Percentiles rank a stretch among this genome's conserved stretches.
Conservation (phyloP, 108 stramenopile genomes). For the Cyclotella cryptica region DNA sequence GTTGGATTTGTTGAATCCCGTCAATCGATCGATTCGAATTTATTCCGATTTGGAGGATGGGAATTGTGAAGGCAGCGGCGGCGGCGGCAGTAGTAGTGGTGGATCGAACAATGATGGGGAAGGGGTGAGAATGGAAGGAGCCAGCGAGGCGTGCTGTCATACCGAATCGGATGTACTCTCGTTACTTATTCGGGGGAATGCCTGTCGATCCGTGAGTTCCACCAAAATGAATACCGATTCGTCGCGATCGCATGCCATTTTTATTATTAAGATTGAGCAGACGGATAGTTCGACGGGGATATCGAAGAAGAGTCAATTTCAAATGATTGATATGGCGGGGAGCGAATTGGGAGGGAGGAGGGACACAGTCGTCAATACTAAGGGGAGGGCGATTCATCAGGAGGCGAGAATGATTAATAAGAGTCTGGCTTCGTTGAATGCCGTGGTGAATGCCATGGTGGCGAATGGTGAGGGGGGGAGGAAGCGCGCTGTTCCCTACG, state of each 20-base stretch:
- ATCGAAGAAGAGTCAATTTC: constrained; percentile 60
- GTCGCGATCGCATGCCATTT: constrained; percentile 85
- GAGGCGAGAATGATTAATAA: constrained; percentile 87
- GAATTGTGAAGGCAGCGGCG: constrained; percentile 8
- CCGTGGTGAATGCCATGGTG: constrained; percentile 75
- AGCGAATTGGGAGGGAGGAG: constrained; percentile 67
- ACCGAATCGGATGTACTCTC: constrained; percentile 74
- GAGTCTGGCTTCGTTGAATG: constrained; percentile 74
- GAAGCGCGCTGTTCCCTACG: constrained; percentile 53
- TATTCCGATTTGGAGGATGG: constrained; percentile 1
- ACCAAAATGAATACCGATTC: constrained; percentile 87
- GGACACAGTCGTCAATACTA: constrained; percentile 14
- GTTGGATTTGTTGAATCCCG: constrained; percentile 85
- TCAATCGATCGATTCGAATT: constrained; percentile 40
- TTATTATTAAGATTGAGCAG: constrained; percentile 75
- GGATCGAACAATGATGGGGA: constrained; percentile 7
- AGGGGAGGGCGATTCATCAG: constrained; percentile 56
- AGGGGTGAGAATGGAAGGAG: constrained; percentile 54
- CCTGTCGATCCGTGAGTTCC: constrained; percentile 73
- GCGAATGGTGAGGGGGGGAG: constrained; percentile 54
- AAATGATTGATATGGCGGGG: constrained; percentile 91
- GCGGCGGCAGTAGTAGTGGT: neutral
- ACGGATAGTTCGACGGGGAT: constrained; percentile 56
- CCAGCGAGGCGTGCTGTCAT: constrained; percentile 75
- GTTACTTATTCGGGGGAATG: constrained; percentile 78